Percentiles rank a stretch among this genome's conserved stretches.
phyloP scores from a whole-genome alignment of 176 grass and related monocot genomes.

The Otatea glauca region DNA sequence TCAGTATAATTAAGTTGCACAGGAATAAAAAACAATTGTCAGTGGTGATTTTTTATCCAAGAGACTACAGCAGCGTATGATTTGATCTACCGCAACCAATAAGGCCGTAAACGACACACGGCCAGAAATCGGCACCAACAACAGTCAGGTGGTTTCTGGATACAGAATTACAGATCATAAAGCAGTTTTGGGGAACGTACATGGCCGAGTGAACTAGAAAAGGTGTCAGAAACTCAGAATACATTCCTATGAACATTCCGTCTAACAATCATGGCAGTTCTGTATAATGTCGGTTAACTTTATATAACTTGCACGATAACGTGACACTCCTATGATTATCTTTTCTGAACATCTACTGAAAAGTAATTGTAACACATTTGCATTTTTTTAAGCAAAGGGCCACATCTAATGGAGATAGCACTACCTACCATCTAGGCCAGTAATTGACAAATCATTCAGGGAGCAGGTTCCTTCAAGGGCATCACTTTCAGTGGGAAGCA shows the following conservation, averaged over 20 bases:
- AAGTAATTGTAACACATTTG: background rate
- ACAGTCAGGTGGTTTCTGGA: background rate
- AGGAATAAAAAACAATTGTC: background rate
- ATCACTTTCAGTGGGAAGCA: slow-evolving; percentile 26
- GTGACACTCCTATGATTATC: background rate
- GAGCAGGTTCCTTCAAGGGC: slow-evolving; percentile 26
- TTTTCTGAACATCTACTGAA: background rate
- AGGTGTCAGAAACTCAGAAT: background rate
- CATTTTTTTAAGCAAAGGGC: slow-evolving; percentile 1
- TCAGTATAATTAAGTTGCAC: background rate
- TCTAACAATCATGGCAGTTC: background rate
- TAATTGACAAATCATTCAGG: slow-evolving; percentile 52
- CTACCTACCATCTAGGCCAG: slow-evolving; percentile 42
- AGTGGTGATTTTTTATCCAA: background rate
- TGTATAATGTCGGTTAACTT: background rate
- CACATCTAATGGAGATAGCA: background rate
- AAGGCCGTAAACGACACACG: background rate
- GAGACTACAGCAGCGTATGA: background rate
- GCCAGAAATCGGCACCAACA: background rate
- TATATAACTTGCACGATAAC: background rate
- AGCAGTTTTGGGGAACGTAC: background rate
- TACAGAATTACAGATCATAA: background rate
- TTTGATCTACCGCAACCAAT: background rate
- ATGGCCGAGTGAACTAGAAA: background rate
- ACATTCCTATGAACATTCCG: background rate